Evolutionary conservation across 176 grass and related monocot genomes (phyloP), one percentile per base, ranked within the genome.

Genomic region (Dendrocalamus sinicus): DNA sequence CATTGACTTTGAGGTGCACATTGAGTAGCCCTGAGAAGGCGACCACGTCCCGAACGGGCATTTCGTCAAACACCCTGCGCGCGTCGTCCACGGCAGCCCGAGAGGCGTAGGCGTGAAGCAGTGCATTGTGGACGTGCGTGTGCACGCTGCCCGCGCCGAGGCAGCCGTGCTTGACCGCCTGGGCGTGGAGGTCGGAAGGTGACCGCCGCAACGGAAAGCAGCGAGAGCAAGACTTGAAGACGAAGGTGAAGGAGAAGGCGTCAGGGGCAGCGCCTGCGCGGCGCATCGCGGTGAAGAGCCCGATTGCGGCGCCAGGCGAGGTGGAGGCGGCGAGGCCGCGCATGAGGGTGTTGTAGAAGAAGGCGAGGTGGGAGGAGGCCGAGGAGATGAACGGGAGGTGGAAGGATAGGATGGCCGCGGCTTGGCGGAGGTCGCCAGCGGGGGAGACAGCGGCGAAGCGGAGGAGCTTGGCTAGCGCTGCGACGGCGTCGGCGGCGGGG

Each of bases 301-400:
- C 63, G 70, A 90, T 78, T 78, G 86, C 83, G 48, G 46, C 51
- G 74, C 45, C 17, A 35, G 88, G 86, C 20, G 74, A 79, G 43
- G 41, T n/a, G 44, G 85, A 83, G 43, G 76, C 76, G 26, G 82
- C 50, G 68, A 83, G 64, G 45, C 92, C 92, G 62, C 89, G 86
- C 61, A 93, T 90, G 79, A 93, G 83, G 69, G 85, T 93, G 83
- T 93, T 91, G 68, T 88, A 93, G 92, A 91, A 93, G 70, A 93
- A 93, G 60, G 92, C 62, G 46, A 85, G 82, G 83, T 90, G 68
- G 17, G 92, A 63, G 73, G 89, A 70, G 23, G 67, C 72, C 23
- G 78, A 51, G 0, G 85, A 53, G 24, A 88, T 59, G 79, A 84
- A 85, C 15, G 68, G 83, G 67, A 88, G 85, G 69, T 88, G 91